Evolutionary conservation across 2,329 filamentous ascomycete genomes (phyloP), one percentile per base, ranked within the genome.

Genomic region (Cucurbitaria berberidis): DNA sequence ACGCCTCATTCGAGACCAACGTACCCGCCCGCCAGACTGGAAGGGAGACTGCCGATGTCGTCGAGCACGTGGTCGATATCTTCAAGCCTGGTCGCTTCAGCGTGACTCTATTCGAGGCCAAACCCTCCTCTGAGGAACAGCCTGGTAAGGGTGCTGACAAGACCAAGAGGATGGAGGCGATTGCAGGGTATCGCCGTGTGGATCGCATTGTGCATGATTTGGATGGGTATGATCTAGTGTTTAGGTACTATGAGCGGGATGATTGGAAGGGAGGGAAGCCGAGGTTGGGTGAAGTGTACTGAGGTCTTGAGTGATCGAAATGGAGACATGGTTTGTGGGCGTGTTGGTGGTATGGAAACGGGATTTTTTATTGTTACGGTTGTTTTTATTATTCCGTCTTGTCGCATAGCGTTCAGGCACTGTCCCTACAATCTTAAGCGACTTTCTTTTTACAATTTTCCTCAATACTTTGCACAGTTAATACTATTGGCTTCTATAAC

Each of bases 51-150:
- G 86, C 87, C 22, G 93, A 96, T 60, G 89, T 98, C 55, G 89
- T 99, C 57, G 87, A 96, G 75, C 91, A 97, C 62, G 95, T 98
- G 1, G 92, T 98, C 39, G 84, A 86, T 60, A 99, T 99, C 71
- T 99, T 99, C 85, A 91, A 92, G 74, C 95, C 95, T 0, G 93
- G 93, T n/a, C 89, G 93, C 48, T 99, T 99, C 82, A 96, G 90
- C 68, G 91, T 99, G 51, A 99, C 95, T 0, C 82, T 98, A 15
- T 99, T 99, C 68, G 93, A 99, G 78, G 90, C 92, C 48, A 96
- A 96, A 81, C 78, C 80, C 18, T 74, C 72, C 36, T 70, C 77
- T 15, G 78, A 81, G 40, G 78, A 77, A n/a, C 56, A 53, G 11
- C 51, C 66, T 64, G 57, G 58, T 51, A 69, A 66, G 61, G 50